Base-by-base conservation (phyloP, 257 asterid species). In the Asclepias syriaca region DNA sequence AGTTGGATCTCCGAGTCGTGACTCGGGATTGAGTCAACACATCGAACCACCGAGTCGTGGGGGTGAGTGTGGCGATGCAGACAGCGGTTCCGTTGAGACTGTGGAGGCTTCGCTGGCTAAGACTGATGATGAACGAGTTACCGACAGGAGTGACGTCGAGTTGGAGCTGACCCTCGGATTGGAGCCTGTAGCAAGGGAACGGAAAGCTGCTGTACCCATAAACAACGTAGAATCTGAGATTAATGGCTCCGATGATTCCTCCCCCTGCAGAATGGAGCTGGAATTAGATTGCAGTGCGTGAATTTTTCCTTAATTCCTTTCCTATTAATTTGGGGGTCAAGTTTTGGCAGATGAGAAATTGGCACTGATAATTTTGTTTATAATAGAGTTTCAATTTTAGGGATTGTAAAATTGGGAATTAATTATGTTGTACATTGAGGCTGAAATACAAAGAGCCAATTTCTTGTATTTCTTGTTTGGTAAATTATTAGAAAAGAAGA, bases 101-200 rank as follows among this genome's bases (percentile, higher is more conserved):
- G 77, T 75, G 19, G 83, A 78, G 48, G 79, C 74, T 19, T 18
- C 66, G 14, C 4, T 43, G 61, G 53, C 11, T 16, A 66, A 75
- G 65, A 16, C 34, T 2, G 74, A 39, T 12, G 78, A 57, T 61
- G 48, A 43, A 43, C 67, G 61, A 53, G 72, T 55, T 1, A 43
- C 11, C 14, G 79, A 69, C 12, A 65, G 66, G 5, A 71, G 78
- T 32, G 82, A 65, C 19, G 49, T 82, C 3, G 82, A 78, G 66
- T 49, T 82, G 78, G 84, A 82, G 69, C 73, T 79, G 59, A 79
- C 82, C 4, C 78, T 82, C 16, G 86, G 86, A 3, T 67, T 71
- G 22, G 76, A 79, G 73, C 84, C 82, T 12, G 72, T 54, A 21
- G 3, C 7, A 14, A 65, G 29, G 45, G 51, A 57, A 10, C 15